Conservation (phyloP, 345 rosid species). For the sweet orange (Citrus sinensis) region DVS_A1.0 CM039161.1:1516501-1517000, state of each 20-base stretch:
- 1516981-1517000: no score
- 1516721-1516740: slow-evolving; percentile 16
- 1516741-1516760: neutral
- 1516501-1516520: neutral
- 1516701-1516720: slow-evolving; percentile 20
- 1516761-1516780: slow-evolving; percentile 22
- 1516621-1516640: neutral
- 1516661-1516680: slow-evolving; percentile 24
- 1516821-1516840: neutral
- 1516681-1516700: slow-evolving; percentile 13
- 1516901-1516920: neutral
- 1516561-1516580: neutral
- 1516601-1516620: neutral
- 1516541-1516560: neutral
- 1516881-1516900: neutral
- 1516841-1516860: neutral
- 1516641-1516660: slow-evolving; percentile 23
- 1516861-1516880: neutral
- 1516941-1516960: no score
- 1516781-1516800: slow-evolving; percentile 38
- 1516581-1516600: neutral
- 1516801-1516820: slow-evolving; percentile 26
- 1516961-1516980: no score
- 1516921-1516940: slow-evolving; percentile 26
- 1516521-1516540: neutral